Conservation (phyloP, 192 early-diverging fungal genomes). For the Backusella tarrabulga region DNA sequence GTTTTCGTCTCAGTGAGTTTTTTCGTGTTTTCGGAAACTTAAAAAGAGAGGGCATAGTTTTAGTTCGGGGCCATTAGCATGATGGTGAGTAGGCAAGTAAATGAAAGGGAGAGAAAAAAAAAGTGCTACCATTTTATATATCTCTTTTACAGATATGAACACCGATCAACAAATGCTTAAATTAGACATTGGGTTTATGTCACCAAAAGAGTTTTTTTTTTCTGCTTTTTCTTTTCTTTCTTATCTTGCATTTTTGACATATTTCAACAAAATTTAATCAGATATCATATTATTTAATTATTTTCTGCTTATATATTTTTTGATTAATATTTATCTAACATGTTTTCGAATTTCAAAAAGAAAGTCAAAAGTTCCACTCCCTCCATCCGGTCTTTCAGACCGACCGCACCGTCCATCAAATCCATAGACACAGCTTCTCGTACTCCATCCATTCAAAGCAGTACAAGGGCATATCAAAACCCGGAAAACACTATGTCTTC, state of each 20-base stretch:
- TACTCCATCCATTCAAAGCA: neutral
- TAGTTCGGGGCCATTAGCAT: neutral
- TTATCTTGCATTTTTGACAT: neutral
- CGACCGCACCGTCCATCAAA: neutral
- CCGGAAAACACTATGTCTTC: neutral
- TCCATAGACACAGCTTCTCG: neutral
- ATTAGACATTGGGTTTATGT: neutral
- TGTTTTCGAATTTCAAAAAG: neutral
- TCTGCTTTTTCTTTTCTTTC: neutral
- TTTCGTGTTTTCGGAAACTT: neutral
- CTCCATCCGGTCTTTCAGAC: neutral
- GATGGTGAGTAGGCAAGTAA: neutral
- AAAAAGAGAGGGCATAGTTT: neutral
- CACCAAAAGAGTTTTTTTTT: neutral
- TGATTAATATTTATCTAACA: neutral
- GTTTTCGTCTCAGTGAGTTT: neutral
- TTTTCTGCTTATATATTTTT: neutral
- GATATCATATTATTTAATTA: neutral
- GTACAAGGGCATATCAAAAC: neutral
- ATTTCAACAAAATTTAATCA: neutral
- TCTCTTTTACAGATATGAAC: constrained; percentile 2
- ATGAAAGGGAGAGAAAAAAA: neutral
- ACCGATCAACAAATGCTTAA: neutral
- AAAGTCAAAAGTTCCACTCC: neutral
- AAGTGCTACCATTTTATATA: neutral